Base-by-base conservation (phyloP, 129 eudicot genomes). In the Silybum marianum region DNA sequence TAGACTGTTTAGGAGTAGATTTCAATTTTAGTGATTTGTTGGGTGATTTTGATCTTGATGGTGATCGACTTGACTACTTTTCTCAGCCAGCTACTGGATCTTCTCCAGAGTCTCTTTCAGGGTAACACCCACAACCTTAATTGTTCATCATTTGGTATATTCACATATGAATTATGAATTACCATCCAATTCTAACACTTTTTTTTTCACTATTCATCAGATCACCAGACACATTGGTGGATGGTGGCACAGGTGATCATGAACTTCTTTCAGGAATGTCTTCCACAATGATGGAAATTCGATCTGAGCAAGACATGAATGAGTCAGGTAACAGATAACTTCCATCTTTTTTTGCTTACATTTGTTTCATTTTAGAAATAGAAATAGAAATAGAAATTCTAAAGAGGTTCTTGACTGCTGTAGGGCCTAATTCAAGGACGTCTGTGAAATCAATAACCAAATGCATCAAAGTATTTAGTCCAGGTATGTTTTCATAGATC, bases 371-470 rank as follows among this genome's bases (percentile, higher is more conserved):
- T 28, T 28, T 28, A 28, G n/a, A 26, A 26, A 32, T 23, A 36
- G 36, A 22, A 51, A 12, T 74, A 69, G 65, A 58, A 51, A 51
- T 28, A 34, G 51, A 66, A 54, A 25, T 28, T 76, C 67, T 83
- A 73, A 89, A 60, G 36, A 16, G 19, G 71, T 71, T 83, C 58
- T 18, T 24, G 24, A 75, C 22, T 3, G 38, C 24, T 65, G 75
- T 87, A 90, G 97, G 91, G 74, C 71, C 92, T 28, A 92, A 86
- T 75, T 85, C 97, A 12, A 84, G 91, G 67, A 77, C 93, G 63
- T 87, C 99, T 39, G 54, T 89, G 83, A 90, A 84, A 79, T 95
- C 98, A 42, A 69, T 87, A 69, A 89, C 93, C 18, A 89, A 95
- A 84, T 83, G 93, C 65, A 83, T 93, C 72, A 87, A 82, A 72